Evolutionary conservation across 352 stramenopile species (phyloP).

Genomic region (Saprolegnia diclina): DNA sequence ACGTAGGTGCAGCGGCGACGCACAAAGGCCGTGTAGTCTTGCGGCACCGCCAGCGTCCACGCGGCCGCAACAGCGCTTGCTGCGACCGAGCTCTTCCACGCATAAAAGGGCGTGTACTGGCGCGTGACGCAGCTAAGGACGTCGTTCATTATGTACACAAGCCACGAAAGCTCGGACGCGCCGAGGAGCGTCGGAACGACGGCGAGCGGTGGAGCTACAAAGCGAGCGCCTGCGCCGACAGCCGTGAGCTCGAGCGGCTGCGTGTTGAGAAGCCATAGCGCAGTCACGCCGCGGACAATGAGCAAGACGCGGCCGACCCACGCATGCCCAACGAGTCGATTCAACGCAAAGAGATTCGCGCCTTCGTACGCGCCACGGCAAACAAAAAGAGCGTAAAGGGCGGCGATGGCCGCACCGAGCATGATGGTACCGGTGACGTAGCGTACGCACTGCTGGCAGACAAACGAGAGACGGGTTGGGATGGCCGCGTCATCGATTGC

Average conservation of each 20-base stretch:
- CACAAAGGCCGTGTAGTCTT: neutral
- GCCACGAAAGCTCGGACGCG: slow-evolving; percentile 2
- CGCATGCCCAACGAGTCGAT: slow-evolving; percentile 1
- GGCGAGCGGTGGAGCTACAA: neutral
- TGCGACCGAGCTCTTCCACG: slow-evolving; percentile 1
- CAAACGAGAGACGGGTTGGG: neutral
- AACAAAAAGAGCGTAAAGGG: neutral
- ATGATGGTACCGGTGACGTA: slow-evolving; percentile 14
- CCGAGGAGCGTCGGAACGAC: neutral
- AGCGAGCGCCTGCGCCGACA: neutral
- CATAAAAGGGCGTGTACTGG: slow-evolving; percentile 13
- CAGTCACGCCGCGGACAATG: neutral
- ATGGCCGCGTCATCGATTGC: neutral
- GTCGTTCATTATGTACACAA: slow-evolving; percentile 21
- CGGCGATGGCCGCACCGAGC: neutral
- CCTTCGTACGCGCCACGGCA: neutral
- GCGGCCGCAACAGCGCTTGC: neutral
- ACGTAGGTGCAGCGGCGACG: neutral
- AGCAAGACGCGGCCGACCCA: slow-evolving; percentile 13
- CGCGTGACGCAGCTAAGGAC: neutral
- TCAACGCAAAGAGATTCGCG: slow-evolving; percentile 9
- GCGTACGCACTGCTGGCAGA: neutral
- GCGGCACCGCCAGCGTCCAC: slow-evolving; percentile 2
- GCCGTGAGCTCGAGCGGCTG: neutral
- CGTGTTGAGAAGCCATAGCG: slow-evolving; percentile 12